phyloP scores from a whole-genome alignment of 805 yeast genomes.

The Ogataea dorogensis region DNA sequence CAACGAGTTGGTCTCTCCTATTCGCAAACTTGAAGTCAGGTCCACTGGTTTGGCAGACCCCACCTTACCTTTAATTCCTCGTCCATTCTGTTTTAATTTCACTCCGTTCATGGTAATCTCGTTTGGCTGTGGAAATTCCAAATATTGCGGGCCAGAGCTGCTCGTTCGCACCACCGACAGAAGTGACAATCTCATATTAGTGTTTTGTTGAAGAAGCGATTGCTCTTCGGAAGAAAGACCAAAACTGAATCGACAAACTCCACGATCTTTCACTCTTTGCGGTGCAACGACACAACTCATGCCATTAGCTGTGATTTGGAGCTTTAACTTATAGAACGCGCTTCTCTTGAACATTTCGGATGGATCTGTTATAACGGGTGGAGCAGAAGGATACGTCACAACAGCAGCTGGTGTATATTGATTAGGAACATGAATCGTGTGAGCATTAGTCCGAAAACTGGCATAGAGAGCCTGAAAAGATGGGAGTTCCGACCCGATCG shows the following conservation, averaged over 20 bases:
- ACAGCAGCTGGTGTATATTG: conserved; percentile 17
- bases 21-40: conserved; percentile 50
- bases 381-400: conserved; percentile 1
- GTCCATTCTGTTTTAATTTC: conserved; percentile 51
- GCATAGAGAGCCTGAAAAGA: conserved; percentile 33
- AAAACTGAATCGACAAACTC: conserved; percentile 44
- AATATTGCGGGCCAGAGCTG: conserved; percentile 23
- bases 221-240: conserved; percentile 43
- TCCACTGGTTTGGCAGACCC: conserved; percentile 87
- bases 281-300: conserved; percentile 45
- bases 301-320: conserved; percentile 40
- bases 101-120: conserved; percentile 62
- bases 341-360: conserved; percentile 46
- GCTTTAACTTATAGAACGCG: conserved; percentile 53
- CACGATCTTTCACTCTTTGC: conserved; percentile 43
- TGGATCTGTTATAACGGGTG: conserved; percentile 35
- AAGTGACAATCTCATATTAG: conserved; percentile 43
- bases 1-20: conserved; percentile 37
- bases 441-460: conserved; percentile 19
- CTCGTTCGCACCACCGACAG: conserved; percentile 48
- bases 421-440: conserved; percentile 26
- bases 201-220: conserved; percentile 32
- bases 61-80: conserved; percentile 71
- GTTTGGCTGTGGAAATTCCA: conserved; percentile 70
- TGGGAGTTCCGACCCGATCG: conserved; percentile 36